phyloP scores from a whole-genome alignment of 2,329 filamentous ascomycete species.

The Aureobasidium vineae region DNA sequence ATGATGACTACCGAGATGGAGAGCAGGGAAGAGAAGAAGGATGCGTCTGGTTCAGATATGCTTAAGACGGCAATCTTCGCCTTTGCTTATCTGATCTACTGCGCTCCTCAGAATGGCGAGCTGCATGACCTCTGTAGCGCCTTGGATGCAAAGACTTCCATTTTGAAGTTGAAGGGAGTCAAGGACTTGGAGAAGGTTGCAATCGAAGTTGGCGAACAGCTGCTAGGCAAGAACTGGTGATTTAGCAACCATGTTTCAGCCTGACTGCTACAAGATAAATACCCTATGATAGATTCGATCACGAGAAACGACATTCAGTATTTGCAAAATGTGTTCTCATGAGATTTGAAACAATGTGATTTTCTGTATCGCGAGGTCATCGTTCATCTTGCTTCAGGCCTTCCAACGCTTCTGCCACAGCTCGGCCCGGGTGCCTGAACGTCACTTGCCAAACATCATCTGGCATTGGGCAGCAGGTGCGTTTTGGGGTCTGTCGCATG shows the following conservation, averaged over 20 bases:
- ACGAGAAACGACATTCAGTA: background rate
- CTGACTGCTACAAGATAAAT: background rate
- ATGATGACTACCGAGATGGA: constrained; percentile 51
- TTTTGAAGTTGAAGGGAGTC: constrained; percentile 47
- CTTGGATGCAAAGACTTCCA: constrained; percentile 68
- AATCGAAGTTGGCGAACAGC: constrained; percentile 34
- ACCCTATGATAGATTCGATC: background rate
- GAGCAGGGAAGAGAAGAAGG: constrained; percentile 45
- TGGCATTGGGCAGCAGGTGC: constrained; percentile 5
- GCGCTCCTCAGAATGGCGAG: constrained; percentile 66
- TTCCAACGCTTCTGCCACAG: constrained; percentile 5
- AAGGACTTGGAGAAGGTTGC: constrained; percentile 39
- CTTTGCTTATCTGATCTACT: constrained; percentile 73
- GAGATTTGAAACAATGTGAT: background rate
- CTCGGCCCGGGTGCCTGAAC: background rate
- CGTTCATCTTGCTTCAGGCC: background rate
- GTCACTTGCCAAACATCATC: background rate
- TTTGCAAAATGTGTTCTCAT: background rate
- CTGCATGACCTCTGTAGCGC: constrained; percentile 75
- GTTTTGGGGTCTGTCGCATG: background rate
- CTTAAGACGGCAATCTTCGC: constrained; percentile 73
- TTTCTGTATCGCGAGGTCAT: background rate
- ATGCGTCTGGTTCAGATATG: constrained; percentile 55
- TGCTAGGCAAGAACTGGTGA: constrained; percentile 24
- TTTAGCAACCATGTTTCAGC: background rate